Evolutionary conservation across 2,329 filamentous ascomycete species (phyloP), one percentile per base, ranked within the genome.

Genomic region (Cercospora zeae-maydis): DNA sequence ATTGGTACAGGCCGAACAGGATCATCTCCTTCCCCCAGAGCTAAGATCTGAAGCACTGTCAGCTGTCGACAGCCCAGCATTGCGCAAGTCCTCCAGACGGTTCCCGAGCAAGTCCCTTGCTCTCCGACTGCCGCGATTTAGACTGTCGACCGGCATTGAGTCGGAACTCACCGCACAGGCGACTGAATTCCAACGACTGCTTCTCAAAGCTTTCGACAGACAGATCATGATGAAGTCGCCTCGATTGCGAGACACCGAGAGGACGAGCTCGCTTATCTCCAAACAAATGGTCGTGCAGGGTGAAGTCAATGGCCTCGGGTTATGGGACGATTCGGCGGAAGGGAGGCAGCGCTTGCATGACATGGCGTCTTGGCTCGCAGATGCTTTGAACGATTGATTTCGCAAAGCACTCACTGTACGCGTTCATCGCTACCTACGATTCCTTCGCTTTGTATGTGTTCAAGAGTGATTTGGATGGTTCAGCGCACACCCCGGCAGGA

Each of bases 51-150:
- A 54, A 36, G n/a, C 8, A 8, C 34, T 14, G 13, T 19, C 36
- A 37, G 13, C 49, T 16, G 27, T 34, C 10, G 52, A 36, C 11
- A 14, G 8, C 30, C 30, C 24, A 27, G 61, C 54, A 30, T 66
- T 57, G 49, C 64, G 72, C 16, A 75, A 70, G 58, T 69, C 71
- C 42, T 75, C 76, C 10, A 76, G 77, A 6, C 71, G 75, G 34
- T 82, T 78, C 65, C 81, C 81, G 4, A 77, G 77, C 36, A 72
- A 75, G 1, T 74, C 74, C 9, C 71, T 74, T 0, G 74, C 73
- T 1, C 69, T 82, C 1, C 69, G 66, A 13, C 62, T 83, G 1
- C 81, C 81, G 0, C 58, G 67, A 9, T 78, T 80, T 69, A 73
- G 74, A 39, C 72, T 82, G 33, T 74, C 73, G 5, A 70, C 77